A percentile compares a stretch with the other conserved stretches of the same genome.
Conservation (phyloP, 2,329 filamentous ascomycete species). For the Penicillium sp. region DNA sequence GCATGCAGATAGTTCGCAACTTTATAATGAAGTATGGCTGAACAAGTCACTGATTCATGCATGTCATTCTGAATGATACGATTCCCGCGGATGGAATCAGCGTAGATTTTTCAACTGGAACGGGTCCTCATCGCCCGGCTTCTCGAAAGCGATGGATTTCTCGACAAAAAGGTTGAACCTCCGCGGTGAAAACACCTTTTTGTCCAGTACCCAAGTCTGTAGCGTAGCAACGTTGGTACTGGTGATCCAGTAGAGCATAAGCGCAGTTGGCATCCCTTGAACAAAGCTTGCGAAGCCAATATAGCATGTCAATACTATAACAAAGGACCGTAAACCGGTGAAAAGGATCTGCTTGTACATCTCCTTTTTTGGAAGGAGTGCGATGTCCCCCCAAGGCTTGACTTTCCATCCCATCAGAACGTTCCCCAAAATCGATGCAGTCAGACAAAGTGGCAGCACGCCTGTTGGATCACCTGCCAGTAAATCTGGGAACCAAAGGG, state of each 20-base stretch:
- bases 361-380: constrained; percentile 28
- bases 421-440: constrained; percentile 50
- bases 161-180: constrained; percentile 31
- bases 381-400: constrained; percentile 15
- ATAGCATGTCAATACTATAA: constrained; percentile 41
- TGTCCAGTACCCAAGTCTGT: constrained; percentile 41
- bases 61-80: background rate
- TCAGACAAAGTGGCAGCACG: constrained; percentile 50
- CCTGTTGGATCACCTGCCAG: constrained; percentile 52
- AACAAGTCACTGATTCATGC: background rate
- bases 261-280: constrained; percentile 42
- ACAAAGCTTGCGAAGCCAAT: constrained; percentile 33
- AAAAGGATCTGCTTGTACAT: constrained; percentile 24
- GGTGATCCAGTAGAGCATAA: constrained; percentile 52
- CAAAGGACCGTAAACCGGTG: constrained; percentile 27
- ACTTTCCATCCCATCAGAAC: constrained; percentile 36
- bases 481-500: constrained; percentile 60
- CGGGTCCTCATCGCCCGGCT: constrained; percentile 9
- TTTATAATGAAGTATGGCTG: background rate
- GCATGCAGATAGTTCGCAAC: background rate
- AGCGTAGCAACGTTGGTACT: constrained; percentile 43
- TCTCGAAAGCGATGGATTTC: constrained; percentile 31
- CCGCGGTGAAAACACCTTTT: constrained; percentile 37
- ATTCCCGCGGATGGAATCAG: constrained; percentile 1
- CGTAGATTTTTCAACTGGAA: constrained; percentile 14